phyloP scores from a whole-genome alignment of 129 eudicot species.

The Arctium minus region DNA sequence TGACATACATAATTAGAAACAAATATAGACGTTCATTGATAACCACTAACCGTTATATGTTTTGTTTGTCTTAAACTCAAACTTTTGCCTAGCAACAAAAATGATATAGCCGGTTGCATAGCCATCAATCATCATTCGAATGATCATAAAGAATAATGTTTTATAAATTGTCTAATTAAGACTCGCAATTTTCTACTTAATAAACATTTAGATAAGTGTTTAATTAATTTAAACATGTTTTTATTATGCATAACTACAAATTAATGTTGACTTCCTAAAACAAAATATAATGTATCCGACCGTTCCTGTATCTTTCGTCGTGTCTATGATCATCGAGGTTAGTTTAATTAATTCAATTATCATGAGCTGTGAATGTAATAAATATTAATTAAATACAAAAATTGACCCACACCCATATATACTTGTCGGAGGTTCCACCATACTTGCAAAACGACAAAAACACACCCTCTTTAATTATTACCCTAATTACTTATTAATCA shows the following conservation, averaged over 20 bases:
- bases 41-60: too few relatives aligned
- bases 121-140: too few relatives aligned
- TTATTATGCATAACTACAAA: not conserved
- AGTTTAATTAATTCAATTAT: conserved; percentile 3
- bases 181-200: not conserved
- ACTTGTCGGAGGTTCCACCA: conserved; percentile 32
- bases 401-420: conserved; percentile 15
- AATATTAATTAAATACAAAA: not conserved
- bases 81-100: too few relatives aligned
- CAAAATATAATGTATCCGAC: not conserved
- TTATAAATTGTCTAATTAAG: too few relatives aligned
- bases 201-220: not conserved
- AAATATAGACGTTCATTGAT: too few relatives aligned
- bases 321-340: conserved; percentile 14
- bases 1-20: too few relatives aligned
- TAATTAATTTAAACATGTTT: not conserved
- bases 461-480: conserved; percentile 9
- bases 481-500: not conserved
- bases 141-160: too few relatives aligned
- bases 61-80: too few relatives aligned
- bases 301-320: conserved; percentile 23
- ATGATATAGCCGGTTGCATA: too few relatives aligned
- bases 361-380: conserved; percentile 21
- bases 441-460: conserved; percentile 19
- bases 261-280: not conserved